Conservation (phyloP, 2,329 filamentous ascomycete genomes). For the Tricladium varicosporioides region DNA sequence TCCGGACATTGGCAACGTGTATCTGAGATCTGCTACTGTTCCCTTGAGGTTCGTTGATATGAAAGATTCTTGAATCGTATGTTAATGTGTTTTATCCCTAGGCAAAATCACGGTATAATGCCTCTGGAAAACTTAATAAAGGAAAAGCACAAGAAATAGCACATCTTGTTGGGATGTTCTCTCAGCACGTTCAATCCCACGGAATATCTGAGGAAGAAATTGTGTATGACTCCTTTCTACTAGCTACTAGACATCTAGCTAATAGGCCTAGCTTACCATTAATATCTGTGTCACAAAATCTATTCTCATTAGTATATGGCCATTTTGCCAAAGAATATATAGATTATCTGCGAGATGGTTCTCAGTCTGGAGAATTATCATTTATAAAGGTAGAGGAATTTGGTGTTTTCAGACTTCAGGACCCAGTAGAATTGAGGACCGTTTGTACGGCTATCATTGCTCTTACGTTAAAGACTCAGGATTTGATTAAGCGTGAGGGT, state of each 20-base stretch:
- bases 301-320: slow-evolving; percentile 1
- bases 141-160: background rate
- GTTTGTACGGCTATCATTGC: background rate
- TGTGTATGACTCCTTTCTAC: background rate
- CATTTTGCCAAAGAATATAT: background rate
- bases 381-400: slow-evolving; percentile 1
- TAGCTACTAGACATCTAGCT: background rate
- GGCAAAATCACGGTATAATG: slow-evolving; percentile 1
- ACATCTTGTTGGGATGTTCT: slow-evolving; percentile 1
- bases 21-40: background rate
- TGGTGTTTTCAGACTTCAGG: background rate
- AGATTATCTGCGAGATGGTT: slow-evolving; percentile 2
- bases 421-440: background rate
- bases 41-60: background rate
- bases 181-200: background rate
- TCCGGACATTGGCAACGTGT: slow-evolving; percentile 1
- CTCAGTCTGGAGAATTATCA: background rate
- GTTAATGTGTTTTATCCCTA: background rate
- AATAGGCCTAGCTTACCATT: background rate
- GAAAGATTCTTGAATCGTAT: background rate
- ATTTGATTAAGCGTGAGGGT: background rate
- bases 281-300: slow-evolving; percentile 1
- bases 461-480: background rate
- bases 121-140: background rate
- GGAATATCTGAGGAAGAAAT: background rate